These are phyloP conservation scores for Trichoderma lentiforme DNA, from an alignment of 2,329 filamentous ascomycete species.

Conservation along the genomic window DNA sequence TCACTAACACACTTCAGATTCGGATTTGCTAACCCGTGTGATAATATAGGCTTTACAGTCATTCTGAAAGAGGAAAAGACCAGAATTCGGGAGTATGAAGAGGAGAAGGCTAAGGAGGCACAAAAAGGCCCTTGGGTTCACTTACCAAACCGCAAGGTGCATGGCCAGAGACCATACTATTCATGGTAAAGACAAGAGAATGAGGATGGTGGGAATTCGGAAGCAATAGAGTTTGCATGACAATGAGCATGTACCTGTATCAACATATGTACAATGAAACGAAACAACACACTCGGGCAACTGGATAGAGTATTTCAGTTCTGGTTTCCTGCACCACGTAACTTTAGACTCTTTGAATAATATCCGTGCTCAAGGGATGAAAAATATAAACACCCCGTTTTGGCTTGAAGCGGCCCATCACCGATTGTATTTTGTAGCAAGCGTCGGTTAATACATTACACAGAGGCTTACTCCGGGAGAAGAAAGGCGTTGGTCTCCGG, in stretches of 20 bases:
- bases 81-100: slow-evolving; percentile 73
- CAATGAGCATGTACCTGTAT: slow-evolving; percentile 26
- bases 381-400: background rate
- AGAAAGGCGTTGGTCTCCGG: background rate
- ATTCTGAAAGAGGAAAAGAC: slow-evolving; percentile 93
- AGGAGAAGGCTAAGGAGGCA: slow-evolving; percentile 71
- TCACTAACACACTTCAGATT: background rate
- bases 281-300: slow-evolving; percentile 22
- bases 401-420: background rate
- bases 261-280: slow-evolving; percentile 37
- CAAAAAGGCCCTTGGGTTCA: slow-evolving; percentile 81
- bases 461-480: background rate
- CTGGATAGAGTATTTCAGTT: slow-evolving; percentile 1
- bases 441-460: background rate
- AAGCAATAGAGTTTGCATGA: slow-evolving; percentile 1
- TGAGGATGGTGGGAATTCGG: background rate
- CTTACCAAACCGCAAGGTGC: slow-evolving; percentile 79
- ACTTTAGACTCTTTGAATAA: background rate
- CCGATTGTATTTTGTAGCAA: background rate
- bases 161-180: slow-evolving; percentile 84
- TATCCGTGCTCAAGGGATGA: background rate
- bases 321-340: background rate
- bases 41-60: slow-evolving; percentile 63
- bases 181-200: slow-evolving; percentile 63
- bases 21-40: background rate